These are phyloP conservation scores for Penicillium macrosclerotiorum DNA, from an alignment of 495 filamentous ascomycete species.

Conservation along the genomic window DNA sequence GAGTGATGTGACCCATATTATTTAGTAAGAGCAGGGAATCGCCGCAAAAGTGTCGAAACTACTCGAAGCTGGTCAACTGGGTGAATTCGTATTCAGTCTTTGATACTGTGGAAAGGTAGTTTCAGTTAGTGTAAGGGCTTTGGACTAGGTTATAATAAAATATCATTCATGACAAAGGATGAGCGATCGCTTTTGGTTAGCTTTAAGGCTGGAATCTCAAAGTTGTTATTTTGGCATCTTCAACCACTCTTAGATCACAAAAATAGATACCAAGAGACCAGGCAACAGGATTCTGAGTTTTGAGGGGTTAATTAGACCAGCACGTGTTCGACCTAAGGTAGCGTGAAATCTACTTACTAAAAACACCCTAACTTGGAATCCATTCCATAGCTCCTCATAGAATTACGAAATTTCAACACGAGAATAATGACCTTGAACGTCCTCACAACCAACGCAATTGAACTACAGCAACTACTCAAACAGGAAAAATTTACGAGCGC, in stretches of 20 bases:
- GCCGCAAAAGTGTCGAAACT: background rate
- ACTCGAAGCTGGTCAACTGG: background rate
- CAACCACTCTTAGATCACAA: background rate
- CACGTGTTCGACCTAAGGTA: background rate
- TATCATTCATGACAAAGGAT: background rate
- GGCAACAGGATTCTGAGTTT: background rate
- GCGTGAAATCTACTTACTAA: background rate
- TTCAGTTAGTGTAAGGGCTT: background rate
- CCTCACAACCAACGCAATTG: constrained; percentile 38
- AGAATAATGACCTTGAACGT: constrained; percentile 25
- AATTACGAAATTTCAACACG: background rate
- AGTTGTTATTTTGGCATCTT: background rate
- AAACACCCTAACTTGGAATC: background rate
- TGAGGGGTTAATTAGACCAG: background rate
- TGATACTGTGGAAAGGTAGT: background rate
- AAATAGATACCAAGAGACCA: background rate
- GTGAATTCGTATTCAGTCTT: background rate
- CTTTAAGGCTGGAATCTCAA: background rate
- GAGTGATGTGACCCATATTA: background rate
- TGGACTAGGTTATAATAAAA: background rate
- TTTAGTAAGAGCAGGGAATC: background rate
- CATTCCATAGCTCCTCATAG: background rate
- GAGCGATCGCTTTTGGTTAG: background rate
- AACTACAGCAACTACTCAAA: constrained; percentile 42
- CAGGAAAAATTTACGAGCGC: constrained; percentile 38